These are phyloP conservation scores for Globisporangium nunn DNA, from an alignment of 352 stramenopile species.

Conservation along the genomic window DNA sequence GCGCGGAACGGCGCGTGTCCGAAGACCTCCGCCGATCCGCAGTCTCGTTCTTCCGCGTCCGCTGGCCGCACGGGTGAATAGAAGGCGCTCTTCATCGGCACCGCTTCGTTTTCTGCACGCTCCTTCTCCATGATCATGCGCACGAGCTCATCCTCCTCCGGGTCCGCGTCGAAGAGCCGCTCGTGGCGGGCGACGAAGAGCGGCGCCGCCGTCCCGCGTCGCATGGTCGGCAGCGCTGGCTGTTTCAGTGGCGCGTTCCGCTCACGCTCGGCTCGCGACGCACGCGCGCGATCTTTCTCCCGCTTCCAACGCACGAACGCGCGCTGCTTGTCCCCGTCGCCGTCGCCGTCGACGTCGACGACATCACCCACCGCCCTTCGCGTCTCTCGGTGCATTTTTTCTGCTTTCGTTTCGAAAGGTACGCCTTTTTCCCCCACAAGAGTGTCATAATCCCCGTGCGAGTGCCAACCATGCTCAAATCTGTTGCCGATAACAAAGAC, in stretches of 20 bases:
- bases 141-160: conserved; percentile 40
- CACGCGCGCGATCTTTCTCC: conserved; percentile 11
- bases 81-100: conserved; percentile 14
- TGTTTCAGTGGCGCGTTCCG: not conserved
- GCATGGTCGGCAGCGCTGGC: not conserved
- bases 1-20: conserved; percentile 9
- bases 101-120: conserved; percentile 8
- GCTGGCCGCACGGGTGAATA: conserved; percentile 26
- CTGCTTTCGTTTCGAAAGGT: not conserved
- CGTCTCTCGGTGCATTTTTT: not conserved
- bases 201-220: not conserved
- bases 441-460: not conserved
- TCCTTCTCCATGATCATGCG: conserved; percentile 29
- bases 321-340: conserved; percentile 7
- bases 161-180: not conserved
- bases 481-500: too few relatives aligned
- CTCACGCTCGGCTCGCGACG: not conserved
- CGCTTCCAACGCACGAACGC: conserved; percentile 20
- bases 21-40: not conserved
- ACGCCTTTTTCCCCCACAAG: not conserved
- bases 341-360: not conserved
- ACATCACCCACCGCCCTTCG: not conserved
- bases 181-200: not conserved
- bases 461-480: not conserved
- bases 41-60: not conserved